phyloP scores from a whole-genome alignment of 2,329 filamentous ascomycete genomes.

The Penicillium polonicum region DNA sequence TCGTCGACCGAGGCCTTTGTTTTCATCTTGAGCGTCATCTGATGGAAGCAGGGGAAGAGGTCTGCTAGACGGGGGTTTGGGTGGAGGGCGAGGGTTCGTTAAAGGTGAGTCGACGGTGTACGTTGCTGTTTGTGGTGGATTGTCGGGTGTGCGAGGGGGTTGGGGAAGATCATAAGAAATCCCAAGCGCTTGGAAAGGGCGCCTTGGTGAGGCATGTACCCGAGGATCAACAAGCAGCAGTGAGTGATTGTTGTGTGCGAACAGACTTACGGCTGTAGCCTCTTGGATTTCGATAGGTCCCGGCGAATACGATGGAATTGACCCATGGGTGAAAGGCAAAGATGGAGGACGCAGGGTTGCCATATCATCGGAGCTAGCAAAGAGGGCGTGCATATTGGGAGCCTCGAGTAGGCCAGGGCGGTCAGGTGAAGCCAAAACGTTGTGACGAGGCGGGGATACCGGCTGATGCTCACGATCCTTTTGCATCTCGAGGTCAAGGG shows the following conservation, averaged over 20 bases:
- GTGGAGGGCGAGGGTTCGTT: constrained; percentile 58
- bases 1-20: constrained; percentile 29
- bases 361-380: constrained; percentile 39
- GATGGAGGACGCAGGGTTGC: constrained; percentile 48
- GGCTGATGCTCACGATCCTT: constrained; percentile 22
- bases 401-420: constrained; percentile 25
- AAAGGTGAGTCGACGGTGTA: constrained; percentile 55
- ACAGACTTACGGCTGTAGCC: constrained; percentile 60
- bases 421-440: constrained; percentile 17
- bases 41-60: constrained; percentile 56
- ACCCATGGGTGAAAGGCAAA: constrained; percentile 50
- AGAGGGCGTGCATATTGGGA: constrained; percentile 39
- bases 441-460: constrained; percentile 23
- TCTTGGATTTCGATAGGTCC: constrained; percentile 59
- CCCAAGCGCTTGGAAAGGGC: constrained; percentile 28
- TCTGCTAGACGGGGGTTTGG: constrained; percentile 56
- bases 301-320: constrained; percentile 50
- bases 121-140: constrained; percentile 11
- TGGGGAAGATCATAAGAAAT: constrained; percentile 13
- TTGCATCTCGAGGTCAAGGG: constrained; percentile 29
- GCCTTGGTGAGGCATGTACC: constrained; percentile 32
- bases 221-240: constrained; percentile 62
- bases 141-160: constrained; percentile 30
- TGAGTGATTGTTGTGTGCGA: constrained; percentile 63
- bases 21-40: constrained; percentile 32